Evolutionary conservation across 345 rosid species (phyloP), one percentile per base, ranked within the genome.

Genomic region (Streptanthus diversifolius): DNA sequence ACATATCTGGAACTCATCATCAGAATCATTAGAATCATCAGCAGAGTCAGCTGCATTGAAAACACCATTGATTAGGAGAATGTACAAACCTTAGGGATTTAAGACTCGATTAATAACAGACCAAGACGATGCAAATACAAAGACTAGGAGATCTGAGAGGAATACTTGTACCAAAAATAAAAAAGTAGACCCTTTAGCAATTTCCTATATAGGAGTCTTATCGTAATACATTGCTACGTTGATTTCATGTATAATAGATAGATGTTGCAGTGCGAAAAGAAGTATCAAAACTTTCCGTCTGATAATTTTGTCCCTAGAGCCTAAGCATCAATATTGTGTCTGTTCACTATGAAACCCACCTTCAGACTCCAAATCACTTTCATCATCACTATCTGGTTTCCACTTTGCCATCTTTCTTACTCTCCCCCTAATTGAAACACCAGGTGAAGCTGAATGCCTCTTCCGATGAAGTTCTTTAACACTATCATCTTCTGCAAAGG

Each of bases 1-100:
- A 78, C 99, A 95, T 54, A 95, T 91, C 83, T 91, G 99, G 87
- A 91, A 95, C 84, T 95, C 99, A 21, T 95, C 99, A 85, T 91
- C 96, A 35, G 99, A 95, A 82, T 89, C 98, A 57, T 84, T 71
- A 69, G 97, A 89, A 52, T 88, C 95, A 19, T 77, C 83, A 11
- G 74, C 88, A 80, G 98, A 88, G 48, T 88, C 97, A 78, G 86
- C 98, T 93, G 88, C 86, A 82, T 75, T 61, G 43, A 71, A 65
- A 48, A 65, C 43, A 77, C 22, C 18, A 56, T 62, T 48, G 53
- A 48, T 63, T 64, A 70, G 68, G 32, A 76, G 64, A 60, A 41
- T 52, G 48, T 21, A 40, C 57, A 54, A 27, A 70, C 59, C 66
- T 63, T 69, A 29, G 25, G 41, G 33, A 55, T 63, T 62, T 37